Percentiles rank a stretch among this genome's conserved stretches.
phyloP scores from a whole-genome alignment of 805 yeast species.

The Lipomyces anomalus region DNA sequence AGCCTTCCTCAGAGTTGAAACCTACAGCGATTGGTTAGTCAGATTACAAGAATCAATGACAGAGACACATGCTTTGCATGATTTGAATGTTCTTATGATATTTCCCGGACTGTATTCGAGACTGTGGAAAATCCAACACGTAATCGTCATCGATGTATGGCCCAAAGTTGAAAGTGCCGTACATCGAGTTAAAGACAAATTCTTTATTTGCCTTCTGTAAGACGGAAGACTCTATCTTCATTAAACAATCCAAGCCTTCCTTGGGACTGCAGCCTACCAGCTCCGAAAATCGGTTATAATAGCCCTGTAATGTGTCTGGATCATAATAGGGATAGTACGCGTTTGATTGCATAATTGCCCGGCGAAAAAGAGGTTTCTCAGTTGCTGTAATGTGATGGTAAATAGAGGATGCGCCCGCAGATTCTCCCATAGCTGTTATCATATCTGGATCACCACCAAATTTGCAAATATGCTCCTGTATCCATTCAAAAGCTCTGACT shows the following conservation, averaged over 20 bases:
- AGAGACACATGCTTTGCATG: slow-evolving; percentile 6
- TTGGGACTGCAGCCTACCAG: slow-evolving; percentile 9
- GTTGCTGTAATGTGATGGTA: slow-evolving; percentile 29
- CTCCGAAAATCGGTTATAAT: slow-evolving; percentile 9
- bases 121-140: slow-evolving; percentile 16
- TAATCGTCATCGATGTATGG: slow-evolving; percentile 20
- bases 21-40: background rate
- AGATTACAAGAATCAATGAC: background rate
- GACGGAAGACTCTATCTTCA: slow-evolving; percentile 1
- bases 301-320: slow-evolving; percentile 6
- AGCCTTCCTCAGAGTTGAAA: slow-evolving; percentile 19
- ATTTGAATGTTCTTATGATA: slow-evolving; percentile 10
- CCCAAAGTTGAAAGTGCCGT: slow-evolving; percentile 21
- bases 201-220: slow-evolving; percentile 14
- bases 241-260: slow-evolving; percentile 15
- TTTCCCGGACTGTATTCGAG: slow-evolving; percentile 10
- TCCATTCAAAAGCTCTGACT: slow-evolving; percentile 36
- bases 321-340: slow-evolving; percentile 23
- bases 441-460: slow-evolving; percentile 38
- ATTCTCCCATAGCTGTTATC: slow-evolving; percentile 38
- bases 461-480: slow-evolving; percentile 31
- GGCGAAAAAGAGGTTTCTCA: slow-evolving; percentile 22
- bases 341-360: slow-evolving; percentile 22
- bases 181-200: slow-evolving; percentile 5
- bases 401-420: slow-evolving; percentile 38